These are phyloP conservation scores for Coniella vitis DNA, from an alignment of 2,329 filamentous ascomycete genomes.

Conservation along the genomic window DNA sequence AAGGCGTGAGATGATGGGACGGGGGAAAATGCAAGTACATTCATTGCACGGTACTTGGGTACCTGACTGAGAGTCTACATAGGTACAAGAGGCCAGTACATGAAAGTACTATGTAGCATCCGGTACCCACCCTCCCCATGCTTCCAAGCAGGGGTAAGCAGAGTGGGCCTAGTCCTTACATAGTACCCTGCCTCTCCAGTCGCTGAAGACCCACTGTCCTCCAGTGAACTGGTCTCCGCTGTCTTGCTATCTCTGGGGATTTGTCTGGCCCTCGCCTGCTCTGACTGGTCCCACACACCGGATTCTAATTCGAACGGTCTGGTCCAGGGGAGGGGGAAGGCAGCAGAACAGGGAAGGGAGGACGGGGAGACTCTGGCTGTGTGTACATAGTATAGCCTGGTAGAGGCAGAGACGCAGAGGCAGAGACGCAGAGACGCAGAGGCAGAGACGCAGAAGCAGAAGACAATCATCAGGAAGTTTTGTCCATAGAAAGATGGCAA, in stretches of 20 bases:
- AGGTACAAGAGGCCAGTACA: too few relatives aligned
- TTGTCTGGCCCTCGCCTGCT: constrained; percentile 16
- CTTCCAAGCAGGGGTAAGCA: constrained; percentile 9
- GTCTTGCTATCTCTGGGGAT: constrained; percentile 29
- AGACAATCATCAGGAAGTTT: background rate
- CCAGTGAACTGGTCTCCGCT: background rate
- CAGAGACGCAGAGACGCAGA: background rate
- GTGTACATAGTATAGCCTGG: too few relatives aligned
- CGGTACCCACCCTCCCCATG: too few relatives aligned
- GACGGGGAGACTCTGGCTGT: too few relatives aligned
- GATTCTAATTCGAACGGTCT: constrained; percentile 23
- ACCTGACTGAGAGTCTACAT: too few relatives aligned
- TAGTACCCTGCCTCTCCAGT: too few relatives aligned
- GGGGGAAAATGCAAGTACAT: too few relatives aligned
- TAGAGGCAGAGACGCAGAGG: too few relatives aligned
- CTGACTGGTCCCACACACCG: constrained; percentile 18
- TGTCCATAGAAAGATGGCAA: constrained; percentile 1
- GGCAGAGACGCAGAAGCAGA: background rate
- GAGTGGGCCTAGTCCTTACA: constrained; percentile 19
- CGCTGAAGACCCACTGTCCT: constrained; percentile 1
- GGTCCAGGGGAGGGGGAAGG: constrained; percentile 18
- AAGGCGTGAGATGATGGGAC: constrained; percentile 12
- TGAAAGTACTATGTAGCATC: too few relatives aligned
- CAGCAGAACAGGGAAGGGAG: constrained; percentile 19
- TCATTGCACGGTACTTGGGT: too few relatives aligned